Conservation (phyloP, 352 stramenopile genomes). For the Phytophthora chlamydospora region DNA sequence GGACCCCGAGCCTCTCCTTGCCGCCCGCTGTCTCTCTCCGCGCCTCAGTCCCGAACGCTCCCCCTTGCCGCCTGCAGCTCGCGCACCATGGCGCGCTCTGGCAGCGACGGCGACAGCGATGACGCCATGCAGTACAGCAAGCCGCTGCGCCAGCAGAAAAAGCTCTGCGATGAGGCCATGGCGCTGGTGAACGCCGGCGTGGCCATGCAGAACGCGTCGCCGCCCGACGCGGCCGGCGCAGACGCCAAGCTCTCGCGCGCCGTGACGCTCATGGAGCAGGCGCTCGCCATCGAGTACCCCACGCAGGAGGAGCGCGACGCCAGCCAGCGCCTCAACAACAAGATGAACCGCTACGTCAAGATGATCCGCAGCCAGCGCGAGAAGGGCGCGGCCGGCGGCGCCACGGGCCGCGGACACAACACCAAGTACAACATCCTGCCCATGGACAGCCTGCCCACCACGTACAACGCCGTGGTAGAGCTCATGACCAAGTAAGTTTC, state of each 20-base stretch:
- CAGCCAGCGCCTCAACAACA: slow-evolving; percentile 75
- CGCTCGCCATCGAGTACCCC: slow-evolving; percentile 77
- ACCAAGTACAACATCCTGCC: slow-evolving; percentile 81
- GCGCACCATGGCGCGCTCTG: slow-evolving; percentile 51
- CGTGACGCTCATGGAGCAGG: slow-evolving; percentile 78
- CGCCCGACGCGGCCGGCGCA: slow-evolving; percentile 53
- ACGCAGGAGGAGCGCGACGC: slow-evolving; percentile 77
- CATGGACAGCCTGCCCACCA: slow-evolving; percentile 63
- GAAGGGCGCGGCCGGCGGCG: slow-evolving; percentile 44
- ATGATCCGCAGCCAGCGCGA: slow-evolving; percentile 86
- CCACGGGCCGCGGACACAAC: slow-evolving; percentile 35
- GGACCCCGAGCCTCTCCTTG: slow-evolving; percentile 13
- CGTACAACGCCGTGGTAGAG: slow-evolving; percentile 69
- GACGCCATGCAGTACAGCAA: slow-evolving; percentile 65
- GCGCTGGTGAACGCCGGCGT: slow-evolving; percentile 83
- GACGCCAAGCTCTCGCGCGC: slow-evolving; percentile 74
- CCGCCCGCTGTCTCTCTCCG: slow-evolving; percentile 26
- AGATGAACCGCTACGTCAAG: slow-evolving; percentile 89
- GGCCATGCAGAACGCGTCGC: slow-evolving; percentile 74
- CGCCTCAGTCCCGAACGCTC: slow-evolving; percentile 43
- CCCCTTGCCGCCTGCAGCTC: slow-evolving; percentile 4
- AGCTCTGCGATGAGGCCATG: slow-evolving; percentile 84
- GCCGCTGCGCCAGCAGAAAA: slow-evolving; percentile 72
- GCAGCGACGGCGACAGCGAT: slow-evolving; percentile 66
- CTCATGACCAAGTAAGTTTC: slow-evolving; percentile 54